Conservation (phyloP, 2,329 filamentous ascomycete genomes). For the Atkinsonella texensis region DNA sequence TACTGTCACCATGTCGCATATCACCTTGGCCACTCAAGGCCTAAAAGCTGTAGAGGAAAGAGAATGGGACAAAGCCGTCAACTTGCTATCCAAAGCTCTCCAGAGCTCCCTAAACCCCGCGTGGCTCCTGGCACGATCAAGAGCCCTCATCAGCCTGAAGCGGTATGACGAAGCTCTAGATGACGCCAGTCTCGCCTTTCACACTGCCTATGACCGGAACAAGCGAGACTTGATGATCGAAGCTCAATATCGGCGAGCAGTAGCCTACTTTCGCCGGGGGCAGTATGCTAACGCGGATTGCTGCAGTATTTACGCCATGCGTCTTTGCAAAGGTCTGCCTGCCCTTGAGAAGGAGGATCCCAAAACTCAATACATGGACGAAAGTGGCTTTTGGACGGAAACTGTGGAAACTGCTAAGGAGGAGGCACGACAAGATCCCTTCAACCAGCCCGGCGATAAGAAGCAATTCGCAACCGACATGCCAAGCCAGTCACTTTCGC, state of each 20-base stretch:
- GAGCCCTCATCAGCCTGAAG: slow-evolving; percentile 56
- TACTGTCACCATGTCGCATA: slow-evolving; percentile 33
- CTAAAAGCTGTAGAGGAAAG: slow-evolving; percentile 50
- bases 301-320: slow-evolving; percentile 49
- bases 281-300: slow-evolving; percentile 64
- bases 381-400: slow-evolving; percentile 34
- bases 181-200: slow-evolving; percentile 57
- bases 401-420: slow-evolving; percentile 19
- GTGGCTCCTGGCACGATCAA: slow-evolving; percentile 75
- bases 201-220: slow-evolving; percentile 51
- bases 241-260: slow-evolving; percentile 70
- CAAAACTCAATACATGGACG: slow-evolving; percentile 23
- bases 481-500: too few species aligned
- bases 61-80: slow-evolving; percentile 57
- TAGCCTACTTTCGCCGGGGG: slow-evolving; percentile 58
- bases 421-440: slow-evolving; percentile 10
- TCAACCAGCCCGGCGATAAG: slow-evolving; percentile 12
- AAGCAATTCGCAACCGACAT: too few species aligned
- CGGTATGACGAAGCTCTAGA: slow-evolving; percentile 51
- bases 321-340: slow-evolving; percentile 20
- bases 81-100: slow-evolving; percentile 56
- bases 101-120: slow-evolving; percentile 52
- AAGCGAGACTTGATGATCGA: slow-evolving; percentile 65
- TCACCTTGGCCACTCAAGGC: slow-evolving; percentile 44
- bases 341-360: slow-evolving; percentile 22